Evolutionary conservation across 257 asterid genomes (phyloP).

Genomic region (Penstemon newberryi): DNA sequence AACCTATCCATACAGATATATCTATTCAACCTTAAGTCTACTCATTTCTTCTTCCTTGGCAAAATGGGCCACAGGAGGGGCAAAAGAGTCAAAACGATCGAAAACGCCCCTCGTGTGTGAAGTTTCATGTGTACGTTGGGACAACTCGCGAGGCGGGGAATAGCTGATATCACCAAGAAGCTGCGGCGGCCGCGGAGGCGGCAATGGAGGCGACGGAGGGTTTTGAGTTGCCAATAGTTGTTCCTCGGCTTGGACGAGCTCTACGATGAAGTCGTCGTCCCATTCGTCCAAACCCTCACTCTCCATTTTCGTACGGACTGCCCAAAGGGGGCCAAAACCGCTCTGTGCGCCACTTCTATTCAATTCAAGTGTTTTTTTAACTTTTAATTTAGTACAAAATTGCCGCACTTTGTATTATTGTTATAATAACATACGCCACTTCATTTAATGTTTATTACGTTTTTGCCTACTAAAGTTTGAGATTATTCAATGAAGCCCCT

Average conservation of each 20-base stretch:
- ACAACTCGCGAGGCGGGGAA: slow-evolving; percentile 83
- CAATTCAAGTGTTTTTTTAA: too few relatives aligned
- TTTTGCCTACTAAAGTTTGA: too few relatives aligned
- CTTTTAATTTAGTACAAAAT: too few relatives aligned
- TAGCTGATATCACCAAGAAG: slow-evolving; percentile 32
- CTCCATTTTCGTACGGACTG: slow-evolving; percentile 47
- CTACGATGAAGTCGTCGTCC: slow-evolving; percentile 55
- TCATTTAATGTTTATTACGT: too few relatives aligned
- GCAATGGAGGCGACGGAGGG: slow-evolving; percentile 25
- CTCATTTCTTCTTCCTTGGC: slow-evolving; percentile 50
- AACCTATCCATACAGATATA: not conserved
- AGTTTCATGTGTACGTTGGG: slow-evolving; percentile 53
- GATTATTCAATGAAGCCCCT: too few relatives aligned
- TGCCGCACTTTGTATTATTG: too few relatives aligned
- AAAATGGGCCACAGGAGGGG: slow-evolving; percentile 28
- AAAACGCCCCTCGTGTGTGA: not conserved
- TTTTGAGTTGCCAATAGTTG: slow-evolving; percentile 36
- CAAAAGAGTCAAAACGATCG: slow-evolving; percentile 27
- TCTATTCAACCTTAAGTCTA: slow-evolving; percentile 49
- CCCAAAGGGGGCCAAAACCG: too few relatives aligned
- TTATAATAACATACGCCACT: too few relatives aligned
- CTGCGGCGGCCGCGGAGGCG: slow-evolving; percentile 27
- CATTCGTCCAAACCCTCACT: slow-evolving; percentile 65
- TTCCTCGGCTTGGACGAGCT: slow-evolving; percentile 52
- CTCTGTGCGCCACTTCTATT: too few relatives aligned